Percentiles rank a stretch among this genome's conserved stretches.
These are phyloP conservation scores for Pseudocercospora cruenta DNA, from an alignment of 2,329 filamentous ascomycete genomes.

Conservation along the genomic window DNA sequence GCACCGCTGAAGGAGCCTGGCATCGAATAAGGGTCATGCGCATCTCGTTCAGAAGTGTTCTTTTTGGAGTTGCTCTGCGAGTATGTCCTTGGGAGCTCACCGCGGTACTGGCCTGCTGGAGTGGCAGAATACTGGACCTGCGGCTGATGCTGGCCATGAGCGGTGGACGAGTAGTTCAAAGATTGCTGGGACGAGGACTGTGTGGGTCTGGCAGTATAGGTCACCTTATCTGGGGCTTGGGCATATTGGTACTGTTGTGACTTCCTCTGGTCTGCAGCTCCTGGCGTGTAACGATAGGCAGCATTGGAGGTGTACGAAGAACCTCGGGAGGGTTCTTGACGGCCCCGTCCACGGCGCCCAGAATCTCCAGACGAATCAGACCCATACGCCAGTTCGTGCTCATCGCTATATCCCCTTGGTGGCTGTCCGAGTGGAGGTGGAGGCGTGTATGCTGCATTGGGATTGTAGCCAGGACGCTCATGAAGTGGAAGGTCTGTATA, in stretches of 20 bases:
- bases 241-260: constrained; percentile 43
- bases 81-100: constrained; percentile 29
- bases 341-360: constrained; percentile 13
- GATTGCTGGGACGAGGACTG: constrained; percentile 13
- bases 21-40: neutral
- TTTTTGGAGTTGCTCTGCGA: constrained; percentile 15
- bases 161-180: constrained; percentile 19
- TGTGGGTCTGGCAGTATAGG: constrained; percentile 45
- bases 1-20: neutral
- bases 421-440: constrained; percentile 12
- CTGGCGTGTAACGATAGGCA: constrained; percentile 28
- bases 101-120: constrained; percentile 22
- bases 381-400: constrained; percentile 40
- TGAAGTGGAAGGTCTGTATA: constrained; percentile 50
- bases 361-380: constrained; percentile 22
- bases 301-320: constrained; percentile 26
- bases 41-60: constrained; percentile 28
- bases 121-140: constrained; percentile 23
- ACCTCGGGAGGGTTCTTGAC: constrained; percentile 22
- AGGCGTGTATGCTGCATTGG: constrained; percentile 25
- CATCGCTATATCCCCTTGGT: constrained; percentile 25
- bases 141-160: constrained; percentile 23
- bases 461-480: constrained; percentile 45
- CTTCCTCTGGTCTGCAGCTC: constrained; percentile 30
- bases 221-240: constrained; percentile 45